A percentile compares a stretch with the other conserved stretches of the same genome.
phyloP scores from a whole-genome alignment of 306 rosid species.

The Gastrolobium bilobum region DNA sequence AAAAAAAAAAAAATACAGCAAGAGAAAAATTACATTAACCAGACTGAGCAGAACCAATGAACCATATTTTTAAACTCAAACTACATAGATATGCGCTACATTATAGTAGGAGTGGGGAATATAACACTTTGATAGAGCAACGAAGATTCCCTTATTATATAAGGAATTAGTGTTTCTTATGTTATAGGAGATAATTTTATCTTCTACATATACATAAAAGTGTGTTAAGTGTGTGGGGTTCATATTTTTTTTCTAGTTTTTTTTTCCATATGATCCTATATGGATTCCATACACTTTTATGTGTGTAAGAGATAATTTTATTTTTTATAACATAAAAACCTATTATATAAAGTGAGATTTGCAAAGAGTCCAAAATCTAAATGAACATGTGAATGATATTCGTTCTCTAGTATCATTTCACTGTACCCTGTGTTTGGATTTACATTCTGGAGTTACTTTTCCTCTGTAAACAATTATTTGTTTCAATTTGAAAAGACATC shows the following conservation, averaged over 20 bases:
- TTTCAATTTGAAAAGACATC: neutral
- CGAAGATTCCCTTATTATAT: too few relatives aligned
- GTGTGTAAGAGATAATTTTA: too few relatives aligned
- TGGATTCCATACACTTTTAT: too few relatives aligned
- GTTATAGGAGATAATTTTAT: too few relatives aligned
- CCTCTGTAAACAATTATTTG: neutral
- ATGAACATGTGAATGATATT: neutral
- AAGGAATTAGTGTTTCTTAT: too few relatives aligned
- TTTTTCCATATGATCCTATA: too few relatives aligned
- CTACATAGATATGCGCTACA: neutral
- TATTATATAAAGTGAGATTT: too few relatives aligned
- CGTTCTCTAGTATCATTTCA: neutral
- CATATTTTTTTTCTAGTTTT: too few relatives aligned
- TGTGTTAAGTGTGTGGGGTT: too few relatives aligned
- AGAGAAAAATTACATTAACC: conserved; percentile 10
- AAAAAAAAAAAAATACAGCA: neutral
- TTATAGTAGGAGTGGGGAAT: neutral
- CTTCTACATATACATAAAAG: too few relatives aligned
- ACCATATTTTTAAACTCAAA: neutral
- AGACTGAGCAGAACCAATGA: neutral
- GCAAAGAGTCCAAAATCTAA: neutral
- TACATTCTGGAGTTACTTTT: neutral
- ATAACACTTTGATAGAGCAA: too few relatives aligned
- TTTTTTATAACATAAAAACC: too few relatives aligned
- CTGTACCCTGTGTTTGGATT: neutral